Percentiles rank a stretch among this genome's conserved stretches.
phyloP scores from a whole-genome alignment of 768 basidiomycete genomes.

The Gloeophyllum trabeum region DNA sequence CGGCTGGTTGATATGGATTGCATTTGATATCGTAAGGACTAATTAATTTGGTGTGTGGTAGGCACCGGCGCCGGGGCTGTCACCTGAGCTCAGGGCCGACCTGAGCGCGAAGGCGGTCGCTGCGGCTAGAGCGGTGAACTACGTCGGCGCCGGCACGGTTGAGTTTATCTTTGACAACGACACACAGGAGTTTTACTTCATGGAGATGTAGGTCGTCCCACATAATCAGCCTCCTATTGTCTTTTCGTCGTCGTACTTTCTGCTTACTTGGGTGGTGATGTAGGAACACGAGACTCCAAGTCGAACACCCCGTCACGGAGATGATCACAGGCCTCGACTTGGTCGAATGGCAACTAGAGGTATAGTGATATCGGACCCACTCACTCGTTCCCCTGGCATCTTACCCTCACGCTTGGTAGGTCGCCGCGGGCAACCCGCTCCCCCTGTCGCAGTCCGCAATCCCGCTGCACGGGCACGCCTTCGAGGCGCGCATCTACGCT shows the following conservation, averaged over 20 bases:
- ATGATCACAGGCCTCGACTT: slow-evolving; percentile 92
- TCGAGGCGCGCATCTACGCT: slow-evolving; percentile 92
- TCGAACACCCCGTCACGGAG: slow-evolving; percentile 90
- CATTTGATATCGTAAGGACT: not conserved
- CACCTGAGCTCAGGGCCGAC: slow-evolving; percentile 66
- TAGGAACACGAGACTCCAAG: slow-evolving; percentile 80
- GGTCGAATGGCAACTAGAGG: slow-evolving; percentile 92
- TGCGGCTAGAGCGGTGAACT: slow-evolving; percentile 86
- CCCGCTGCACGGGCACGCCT: slow-evolving; percentile 85
- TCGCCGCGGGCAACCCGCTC: slow-evolving; percentile 81
- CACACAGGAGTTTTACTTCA: slow-evolving; percentile 80
- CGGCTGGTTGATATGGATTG: not conserved
- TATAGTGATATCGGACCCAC: slow-evolving; percentile 14
- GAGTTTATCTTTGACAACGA: slow-evolving; percentile 97
- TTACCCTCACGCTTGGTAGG: slow-evolving; percentile 25
- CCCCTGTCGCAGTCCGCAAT: slow-evolving; percentile 69
- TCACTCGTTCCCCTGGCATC: not conserved
- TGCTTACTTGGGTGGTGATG: not conserved
- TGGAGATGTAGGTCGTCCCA: slow-evolving; percentile 71
- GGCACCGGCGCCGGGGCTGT: slow-evolving; percentile 87
- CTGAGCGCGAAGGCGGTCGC: slow-evolving; percentile 81
- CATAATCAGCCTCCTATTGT: not conserved
- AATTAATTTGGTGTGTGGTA: slow-evolving; percentile 18
- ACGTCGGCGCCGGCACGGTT: slow-evolving; percentile 89
- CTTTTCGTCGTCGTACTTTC: not conserved